Evolutionary conservation across 768 basidiomycete species (phyloP).

Genomic region (Rhodotorula diobovata): DNA sequence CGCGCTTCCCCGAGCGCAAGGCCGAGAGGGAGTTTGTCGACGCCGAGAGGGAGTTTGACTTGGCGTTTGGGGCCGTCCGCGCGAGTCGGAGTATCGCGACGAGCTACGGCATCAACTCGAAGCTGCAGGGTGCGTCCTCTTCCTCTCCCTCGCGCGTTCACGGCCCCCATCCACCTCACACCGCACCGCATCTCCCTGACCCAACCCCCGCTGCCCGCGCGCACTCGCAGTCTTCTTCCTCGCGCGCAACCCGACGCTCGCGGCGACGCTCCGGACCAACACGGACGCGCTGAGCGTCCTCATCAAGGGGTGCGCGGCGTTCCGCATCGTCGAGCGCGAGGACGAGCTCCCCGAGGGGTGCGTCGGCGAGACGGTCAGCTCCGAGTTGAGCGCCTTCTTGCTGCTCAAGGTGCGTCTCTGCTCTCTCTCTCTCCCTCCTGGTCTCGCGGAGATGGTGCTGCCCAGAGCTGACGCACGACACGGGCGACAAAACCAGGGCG

Average conservation of each 20-base stretch:
- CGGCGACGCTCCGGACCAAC: slow-evolving; percentile 56
- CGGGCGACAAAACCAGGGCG: slow-evolving; percentile 60
- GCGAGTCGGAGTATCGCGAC: slow-evolving; percentile 78
- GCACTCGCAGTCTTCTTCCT: slow-evolving; percentile 66
- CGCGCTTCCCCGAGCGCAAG: slow-evolving; percentile 66
- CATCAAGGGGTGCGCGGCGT: slow-evolving; percentile 80
- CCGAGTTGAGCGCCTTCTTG: slow-evolving; percentile 70
- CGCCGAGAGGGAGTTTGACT: slow-evolving; percentile 78
- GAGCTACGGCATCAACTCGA: slow-evolving; percentile 77
- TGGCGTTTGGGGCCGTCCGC: slow-evolving; percentile 73
- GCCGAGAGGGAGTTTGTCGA: slow-evolving; percentile 50
- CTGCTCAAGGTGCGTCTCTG: slow-evolving; percentile 67
- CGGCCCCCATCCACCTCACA: background rate
- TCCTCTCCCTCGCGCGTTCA: background rate
- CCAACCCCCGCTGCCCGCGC: no score
- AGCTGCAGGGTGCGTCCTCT: slow-evolving; percentile 65
- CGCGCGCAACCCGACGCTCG: slow-evolving; percentile 61
- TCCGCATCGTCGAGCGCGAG: slow-evolving; percentile 61
- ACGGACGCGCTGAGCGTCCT: slow-evolving; percentile 58
- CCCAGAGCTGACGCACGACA: background rate
- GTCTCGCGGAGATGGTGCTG: background rate
- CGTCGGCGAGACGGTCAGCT: slow-evolving; percentile 72
- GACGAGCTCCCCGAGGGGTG: slow-evolving; percentile 80
- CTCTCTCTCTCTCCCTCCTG: background rate
- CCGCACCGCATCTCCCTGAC: background rate